A percentile compares a stretch with the other conserved stretches of the same genome.
Conservation (phyloP, 2,329 filamentous ascomycete species). For the Microcera coccophila region DNA sequence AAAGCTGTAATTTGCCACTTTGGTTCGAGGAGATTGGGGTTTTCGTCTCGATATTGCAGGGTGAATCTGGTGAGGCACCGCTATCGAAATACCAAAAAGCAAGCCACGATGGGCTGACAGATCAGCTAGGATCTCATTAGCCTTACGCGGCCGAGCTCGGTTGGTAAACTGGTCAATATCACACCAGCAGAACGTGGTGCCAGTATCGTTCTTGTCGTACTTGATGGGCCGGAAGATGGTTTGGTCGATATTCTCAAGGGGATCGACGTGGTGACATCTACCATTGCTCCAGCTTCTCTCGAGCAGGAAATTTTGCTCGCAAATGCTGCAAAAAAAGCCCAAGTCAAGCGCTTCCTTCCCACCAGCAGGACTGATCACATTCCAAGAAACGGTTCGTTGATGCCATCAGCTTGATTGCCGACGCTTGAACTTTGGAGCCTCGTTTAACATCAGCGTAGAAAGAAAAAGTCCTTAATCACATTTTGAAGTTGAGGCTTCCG, state of each 20-base stretch:
- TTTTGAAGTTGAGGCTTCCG: conserved; percentile 45
- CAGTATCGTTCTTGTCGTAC: neutral
- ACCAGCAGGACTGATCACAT: neutral
- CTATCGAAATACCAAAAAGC: too few relatives aligned
- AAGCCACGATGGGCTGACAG: too few relatives aligned
- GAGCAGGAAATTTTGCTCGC: neutral
- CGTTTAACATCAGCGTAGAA: conserved; percentile 37
- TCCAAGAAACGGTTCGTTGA: conserved; percentile 4
- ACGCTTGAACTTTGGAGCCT: too few relatives aligned
- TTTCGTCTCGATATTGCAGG: too few relatives aligned
- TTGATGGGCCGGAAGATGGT: conserved; percentile 1
- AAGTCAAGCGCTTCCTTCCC: conserved; percentile 9
- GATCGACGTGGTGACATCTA: conserved; percentile 3
- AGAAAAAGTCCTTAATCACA: conserved; percentile 47
- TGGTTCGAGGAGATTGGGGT: too few relatives aligned
- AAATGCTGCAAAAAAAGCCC: conserved; percentile 5
- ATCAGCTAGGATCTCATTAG: conserved; percentile 7
- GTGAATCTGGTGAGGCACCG: too few relatives aligned
- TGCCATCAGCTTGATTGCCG: too few relatives aligned
- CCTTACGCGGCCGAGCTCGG: conserved; percentile 2
- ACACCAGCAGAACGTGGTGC: conserved; percentile 1
- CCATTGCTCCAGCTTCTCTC: neutral
- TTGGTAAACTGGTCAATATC: conserved; percentile 1
- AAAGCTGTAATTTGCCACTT: too few relatives aligned
- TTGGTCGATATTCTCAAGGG: conserved; percentile 1